Base-by-base conservation (phyloP, 495 filamentous ascomycete species). In the Friedmanniomyces simplex region DNA sequence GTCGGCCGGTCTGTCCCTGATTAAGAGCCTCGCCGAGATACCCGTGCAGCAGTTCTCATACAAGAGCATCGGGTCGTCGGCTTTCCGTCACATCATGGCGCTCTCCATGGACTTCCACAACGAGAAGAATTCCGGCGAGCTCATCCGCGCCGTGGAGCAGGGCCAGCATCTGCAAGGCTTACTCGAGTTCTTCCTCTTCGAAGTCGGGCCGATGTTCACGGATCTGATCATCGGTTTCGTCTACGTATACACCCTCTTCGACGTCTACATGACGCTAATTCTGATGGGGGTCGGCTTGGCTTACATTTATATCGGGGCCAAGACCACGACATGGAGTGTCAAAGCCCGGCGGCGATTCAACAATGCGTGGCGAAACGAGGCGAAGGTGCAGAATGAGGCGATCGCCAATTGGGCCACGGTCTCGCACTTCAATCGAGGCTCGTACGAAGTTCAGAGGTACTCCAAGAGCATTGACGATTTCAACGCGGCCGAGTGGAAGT, bases 41-140 rank as follows among this genome's bases (percentile, higher is more conserved):
- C 46, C 42, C 16, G 70, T 89, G 28, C 77, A 86, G 62, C 79
- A 81, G 63, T 84, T 82, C 65, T 76, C 81, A 0, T 78, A 81
- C 51, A 75, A 76, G 51, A 72, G 74, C 28, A 73, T 89, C 26
- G 81, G 78, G 59, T 79, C 74, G 0, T 80, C 82, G 0, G 80
- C 86, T 3, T 90, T 87, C 65, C 79, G 82, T 43, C 86, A 91
- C 59, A 75, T 91, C 24, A 87, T 91, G 79, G 78, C 76, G 51
- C 76, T 93, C 24, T 89, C 85, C 0, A 84, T 82, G 58, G 87
- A 91, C 63, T 91, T 89, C 58, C 87, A 93, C 65, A 83, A 83
- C 57, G 77, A 77, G 51, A 89, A 89, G 71, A 79, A 79, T 54
- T 83, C 81, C 3, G 86, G 82, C 7, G 84, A 89, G 62, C 74